Percentiles rank a stretch among this genome's conserved stretches.
phyloP scores from a whole-genome alignment of 352 stramenopile genomes.

The Pythium rishiriense region DNA sequence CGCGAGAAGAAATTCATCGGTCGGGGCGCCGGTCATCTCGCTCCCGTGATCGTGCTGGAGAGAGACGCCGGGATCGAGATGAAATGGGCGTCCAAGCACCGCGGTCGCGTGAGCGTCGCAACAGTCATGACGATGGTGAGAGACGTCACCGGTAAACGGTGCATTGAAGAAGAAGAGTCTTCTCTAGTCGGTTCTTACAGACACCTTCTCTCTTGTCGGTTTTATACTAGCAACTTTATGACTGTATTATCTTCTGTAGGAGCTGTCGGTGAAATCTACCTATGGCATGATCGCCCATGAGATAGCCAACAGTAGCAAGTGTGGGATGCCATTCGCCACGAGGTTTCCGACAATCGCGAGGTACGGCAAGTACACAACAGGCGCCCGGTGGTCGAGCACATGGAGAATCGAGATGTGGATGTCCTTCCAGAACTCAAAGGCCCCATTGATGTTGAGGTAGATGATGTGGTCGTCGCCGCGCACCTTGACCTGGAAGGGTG shows the following conservation, averaged over 20 bases:
- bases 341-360: conserved; percentile 64
- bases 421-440: conserved; percentile 84
- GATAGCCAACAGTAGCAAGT: conserved; percentile 64
- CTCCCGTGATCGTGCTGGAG: not conserved
- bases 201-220: not conserved
- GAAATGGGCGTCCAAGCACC: not conserved
- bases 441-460: conserved; percentile 83
- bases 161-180: not conserved
- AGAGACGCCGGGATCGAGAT: not conserved
- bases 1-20: not conserved
- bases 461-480: conserved; percentile 64
- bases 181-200: not conserved
- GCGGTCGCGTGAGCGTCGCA: not conserved
- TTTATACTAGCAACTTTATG: no score
- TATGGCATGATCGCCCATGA: conserved; percentile 47
- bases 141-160: conserved; percentile 5
- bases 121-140: not conserved
- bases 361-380: conserved; percentile 71
- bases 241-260: not conserved
- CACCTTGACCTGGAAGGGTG: conserved; percentile 70
- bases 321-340: conserved; percentile 67
- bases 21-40: not conserved
- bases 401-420: conserved; percentile 74
- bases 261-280: not conserved
- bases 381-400: conserved; percentile 67